These are phyloP conservation scores for Talaromyces atroroseus DNA, from an alignment of 2,329 filamentous ascomycete species.

Conservation along the genomic window DNA sequence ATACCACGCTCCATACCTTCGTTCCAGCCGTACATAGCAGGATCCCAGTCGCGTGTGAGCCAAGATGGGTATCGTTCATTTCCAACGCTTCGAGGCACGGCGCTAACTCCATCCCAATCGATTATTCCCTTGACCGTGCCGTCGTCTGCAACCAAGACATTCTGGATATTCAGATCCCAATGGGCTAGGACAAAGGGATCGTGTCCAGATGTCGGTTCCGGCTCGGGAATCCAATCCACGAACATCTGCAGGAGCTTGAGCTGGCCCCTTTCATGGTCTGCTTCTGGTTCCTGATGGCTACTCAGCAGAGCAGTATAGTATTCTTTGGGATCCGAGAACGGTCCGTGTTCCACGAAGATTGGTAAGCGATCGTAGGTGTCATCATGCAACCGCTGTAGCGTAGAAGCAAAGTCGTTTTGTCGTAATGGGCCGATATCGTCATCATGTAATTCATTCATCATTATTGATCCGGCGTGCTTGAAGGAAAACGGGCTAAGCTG, in stretches of 20 bases:
- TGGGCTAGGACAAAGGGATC: conserved; percentile 22
- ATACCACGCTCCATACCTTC: neutral
- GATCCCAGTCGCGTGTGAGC: conserved; percentile 16
- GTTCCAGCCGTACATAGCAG: conserved; percentile 9
- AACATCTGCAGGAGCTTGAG: neutral
- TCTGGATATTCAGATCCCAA: conserved; percentile 27
- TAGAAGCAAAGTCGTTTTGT: neutral
- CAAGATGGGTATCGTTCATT: conserved; percentile 14
- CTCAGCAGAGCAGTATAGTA: neutral
- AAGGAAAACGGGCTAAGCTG: neutral
- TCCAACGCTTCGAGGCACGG: conserved; percentile 10
- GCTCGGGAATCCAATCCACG: neutral
- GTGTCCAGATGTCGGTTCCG: neutral
- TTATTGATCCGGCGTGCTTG: neutral
- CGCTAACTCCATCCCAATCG: conserved; percentile 14
- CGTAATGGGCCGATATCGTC: neutral
- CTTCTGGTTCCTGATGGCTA: no score
- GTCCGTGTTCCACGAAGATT: neutral
- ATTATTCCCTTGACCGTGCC: conserved; percentile 12
- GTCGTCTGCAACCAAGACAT: conserved; percentile 23
- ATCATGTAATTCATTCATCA: neutral
- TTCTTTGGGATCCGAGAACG: neutral
- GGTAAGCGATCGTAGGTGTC: neutral
- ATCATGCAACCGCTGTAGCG: neutral
- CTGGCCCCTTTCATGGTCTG: neutral